These are phyloP conservation scores for Dentipellis fragilis DNA, from an alignment of 768 basidiomycete species.

Conservation along the genomic window DNA sequence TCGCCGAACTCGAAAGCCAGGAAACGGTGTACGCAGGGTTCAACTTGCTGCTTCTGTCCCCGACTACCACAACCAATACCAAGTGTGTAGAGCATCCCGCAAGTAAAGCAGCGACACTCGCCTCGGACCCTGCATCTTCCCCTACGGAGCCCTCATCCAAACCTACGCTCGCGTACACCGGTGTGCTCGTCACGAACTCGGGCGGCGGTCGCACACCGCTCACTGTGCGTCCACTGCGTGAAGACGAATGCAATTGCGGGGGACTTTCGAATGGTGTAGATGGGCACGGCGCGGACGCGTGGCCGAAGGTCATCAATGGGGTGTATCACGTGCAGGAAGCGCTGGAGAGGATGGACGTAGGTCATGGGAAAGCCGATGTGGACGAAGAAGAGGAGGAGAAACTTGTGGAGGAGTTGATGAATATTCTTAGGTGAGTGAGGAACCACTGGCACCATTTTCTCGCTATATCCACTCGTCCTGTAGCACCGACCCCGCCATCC, in stretches of 20 bases:
- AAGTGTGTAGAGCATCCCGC: slow-evolving; percentile 73
- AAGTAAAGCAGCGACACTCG: slow-evolving; percentile 32
- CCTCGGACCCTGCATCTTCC: background rate
- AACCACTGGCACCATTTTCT: slow-evolving; percentile 8
- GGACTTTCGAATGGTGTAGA: slow-evolving; percentile 74
- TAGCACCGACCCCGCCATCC: slow-evolving; percentile 15
- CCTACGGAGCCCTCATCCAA: background rate
- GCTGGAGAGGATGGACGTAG: too few relatives aligned
- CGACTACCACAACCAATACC: slow-evolving; percentile 26
- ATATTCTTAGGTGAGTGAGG: slow-evolving; percentile 55
- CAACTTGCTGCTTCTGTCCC: slow-evolving; percentile 57
- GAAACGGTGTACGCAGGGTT: slow-evolving; percentile 65
- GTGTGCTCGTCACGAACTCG: slow-evolving; percentile 54
- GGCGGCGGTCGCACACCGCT: slow-evolving; percentile 54
- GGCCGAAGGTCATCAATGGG: slow-evolving; percentile 56
- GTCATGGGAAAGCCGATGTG: too few relatives aligned
- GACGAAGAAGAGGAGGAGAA: slow-evolving; percentile 42
- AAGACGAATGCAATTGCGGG: slow-evolving; percentile 38
- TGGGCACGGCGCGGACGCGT: slow-evolving; percentile 44
- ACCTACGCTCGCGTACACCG: slow-evolving; percentile 34
- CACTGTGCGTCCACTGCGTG: slow-evolving; percentile 39
- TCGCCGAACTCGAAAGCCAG: slow-evolving; percentile 33
- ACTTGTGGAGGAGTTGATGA: slow-evolving; percentile 51
- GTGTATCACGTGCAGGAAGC: too few relatives aligned
- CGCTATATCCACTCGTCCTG: slow-evolving; percentile 12